Base-by-base conservation (phyloP, 2,329 filamentous ascomycete species). In the Fusarium abutilonis region DNA sequence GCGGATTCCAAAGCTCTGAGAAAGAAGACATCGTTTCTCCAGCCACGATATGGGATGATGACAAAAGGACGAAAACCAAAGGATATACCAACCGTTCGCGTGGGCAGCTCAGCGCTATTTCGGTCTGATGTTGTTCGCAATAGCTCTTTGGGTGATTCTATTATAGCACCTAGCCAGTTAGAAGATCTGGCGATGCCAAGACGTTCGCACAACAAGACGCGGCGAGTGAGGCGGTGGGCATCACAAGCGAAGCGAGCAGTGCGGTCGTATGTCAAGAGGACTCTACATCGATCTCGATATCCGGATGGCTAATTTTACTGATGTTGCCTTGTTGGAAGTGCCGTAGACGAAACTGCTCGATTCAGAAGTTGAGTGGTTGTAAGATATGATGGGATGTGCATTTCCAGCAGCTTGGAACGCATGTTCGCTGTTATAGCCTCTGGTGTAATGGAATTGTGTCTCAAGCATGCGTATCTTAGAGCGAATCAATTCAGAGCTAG, bases 181-280 rank as follows among this genome's bases (percentile, higher is more conserved):
- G 43, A 43, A 11, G 28, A 29, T 13, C 26, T 36, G 21, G 13
- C 57, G 43, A 11, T 49, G 28, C 40, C 56, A 36, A 54, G 23
- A 29, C 31, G 38, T 62, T 14, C 65, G 45, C 42, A 53, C 66
- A 23, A 68, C 62, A 39, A 69, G 64, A 48, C 62, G 60, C 45
- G 66, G 6, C 69, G 72, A 28, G 65, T 78, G 29, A 73, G 67
- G 52, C 69, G 68, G 34, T 78, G 76, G 76, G 74, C 74, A 19
- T 68, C 59, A 45, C 70, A 72, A 41, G 74, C 73, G 21, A 76
- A 69, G 42, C 67, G 67, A 35, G 71, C 68, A 29, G 69, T 78
- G 29, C 73, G 71, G 15, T 70, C 65, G 21, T 76, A 72, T 46
- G 63, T 78, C 45, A 73, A 66, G 50, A 72, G 65, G 36, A 74